These are phyloP conservation scores for Pichia cephalocereana DNA, from an alignment of 805 yeast genomes.

Conservation along the genomic window DNA sequence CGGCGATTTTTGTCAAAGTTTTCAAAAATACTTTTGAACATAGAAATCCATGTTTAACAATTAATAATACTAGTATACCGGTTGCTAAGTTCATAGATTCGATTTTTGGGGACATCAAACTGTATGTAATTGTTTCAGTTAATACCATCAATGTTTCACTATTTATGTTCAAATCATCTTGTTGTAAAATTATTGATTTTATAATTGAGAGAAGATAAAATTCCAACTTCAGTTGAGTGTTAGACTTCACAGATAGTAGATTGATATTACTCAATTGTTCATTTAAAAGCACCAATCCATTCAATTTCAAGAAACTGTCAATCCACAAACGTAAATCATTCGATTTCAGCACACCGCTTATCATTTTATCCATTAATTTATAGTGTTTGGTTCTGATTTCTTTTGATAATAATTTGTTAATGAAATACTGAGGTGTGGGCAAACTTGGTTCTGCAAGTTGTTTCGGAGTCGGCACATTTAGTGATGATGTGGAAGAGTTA, in stretches of 20 bases:
- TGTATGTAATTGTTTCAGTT: constrained; percentile 57
- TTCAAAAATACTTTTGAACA: constrained; percentile 12
- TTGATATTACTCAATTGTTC: constrained; percentile 52
- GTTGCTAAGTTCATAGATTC: constrained; percentile 72
- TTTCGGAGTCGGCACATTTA: no score
- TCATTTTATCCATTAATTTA: constrained; percentile 20
- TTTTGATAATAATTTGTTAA: constrained; percentile 28
- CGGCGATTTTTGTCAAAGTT: neutral
- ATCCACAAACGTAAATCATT: constrained; percentile 46
- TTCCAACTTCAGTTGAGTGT: constrained; percentile 56
- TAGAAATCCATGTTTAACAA: constrained; percentile 15
- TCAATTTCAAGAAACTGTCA: constrained; percentile 59
- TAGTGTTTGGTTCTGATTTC: constrained; percentile 32
- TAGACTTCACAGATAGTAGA: constrained; percentile 30
- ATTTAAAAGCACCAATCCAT: constrained; percentile 74
- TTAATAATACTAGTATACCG: constrained; percentile 55
- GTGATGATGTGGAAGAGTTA: no score
- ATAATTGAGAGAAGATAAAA: constrained; percentile 68
- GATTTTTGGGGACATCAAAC: constrained; percentile 65
- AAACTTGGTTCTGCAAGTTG: neutral
- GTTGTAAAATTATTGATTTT: constrained; percentile 55
- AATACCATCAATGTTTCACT: constrained; percentile 37
- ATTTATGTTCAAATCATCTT: constrained; percentile 51
- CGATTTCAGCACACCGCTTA: constrained; percentile 2
- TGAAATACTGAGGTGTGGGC: constrained; percentile 35